phyloP scores from a whole-genome alignment of 1,284 basidiomycete genomes.

The Pseudozyma flocculosa region DNA sequence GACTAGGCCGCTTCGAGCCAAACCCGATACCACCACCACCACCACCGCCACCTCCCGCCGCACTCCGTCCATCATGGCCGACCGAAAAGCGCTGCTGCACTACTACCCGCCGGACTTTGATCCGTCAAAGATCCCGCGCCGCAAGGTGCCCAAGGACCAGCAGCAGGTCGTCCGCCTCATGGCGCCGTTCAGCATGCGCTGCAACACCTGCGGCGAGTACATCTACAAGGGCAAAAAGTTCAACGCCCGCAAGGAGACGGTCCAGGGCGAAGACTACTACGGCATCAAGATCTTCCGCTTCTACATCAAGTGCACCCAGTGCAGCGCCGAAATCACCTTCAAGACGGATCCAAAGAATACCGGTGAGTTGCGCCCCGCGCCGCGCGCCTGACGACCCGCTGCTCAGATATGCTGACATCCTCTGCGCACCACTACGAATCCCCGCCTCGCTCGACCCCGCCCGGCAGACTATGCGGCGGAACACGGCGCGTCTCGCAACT shows the following conservation, averaged over 20 bases:
- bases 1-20: too few species aligned
- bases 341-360: conserved; percentile 92
- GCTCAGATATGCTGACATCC: background rate
- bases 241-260: conserved; percentile 97
- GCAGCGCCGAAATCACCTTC: conserved; percentile 96
- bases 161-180: conserved; percentile 97
- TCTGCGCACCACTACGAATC: too few species aligned
- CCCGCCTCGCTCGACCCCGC: too few species aligned
- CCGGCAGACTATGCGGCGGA: conserved; percentile 51
- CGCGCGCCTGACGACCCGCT: too few species aligned
- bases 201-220: conserved; percentile 87
- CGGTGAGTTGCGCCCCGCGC: background rate
- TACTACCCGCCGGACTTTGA: conserved; percentile 79
- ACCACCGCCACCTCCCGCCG: background rate
- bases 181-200: conserved; percentile 96
- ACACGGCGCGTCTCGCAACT: conserved; percentile 53
- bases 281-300: conserved; percentile 83
- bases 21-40: too few species aligned
- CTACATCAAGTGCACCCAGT: conserved; percentile 56
- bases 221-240: conserved; percentile 96
- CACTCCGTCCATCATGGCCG: conserved; percentile 52
- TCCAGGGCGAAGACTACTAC: conserved; percentile 93
- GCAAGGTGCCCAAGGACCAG: conserved; percentile 82
- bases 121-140: conserved; percentile 88
- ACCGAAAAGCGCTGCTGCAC: conserved; percentile 60